These are phyloP conservation scores for Cochlearia excelsa DNA, from an alignment of 345 rosid genomes.

Conservation along the genomic window DNA sequence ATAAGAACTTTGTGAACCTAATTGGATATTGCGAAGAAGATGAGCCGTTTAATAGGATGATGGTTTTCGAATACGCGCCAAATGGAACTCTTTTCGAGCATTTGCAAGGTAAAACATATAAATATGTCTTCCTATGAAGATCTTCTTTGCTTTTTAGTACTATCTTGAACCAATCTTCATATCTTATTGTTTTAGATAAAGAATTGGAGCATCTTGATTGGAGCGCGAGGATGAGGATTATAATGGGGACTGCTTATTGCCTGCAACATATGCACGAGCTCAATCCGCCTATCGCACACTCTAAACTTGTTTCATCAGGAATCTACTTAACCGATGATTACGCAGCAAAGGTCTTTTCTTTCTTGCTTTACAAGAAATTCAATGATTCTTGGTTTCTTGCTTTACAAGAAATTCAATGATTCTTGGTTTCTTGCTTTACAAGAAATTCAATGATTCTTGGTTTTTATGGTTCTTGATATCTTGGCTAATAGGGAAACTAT, in stretches of 20 bases:
- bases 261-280: constrained; percentile 89
- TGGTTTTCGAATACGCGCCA: constrained; percentile 98
- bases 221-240: constrained; percentile 74
- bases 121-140: constrained; percentile 1
- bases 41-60: constrained; percentile 88
- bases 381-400: too few species aligned
- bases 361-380: too few species aligned
- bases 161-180: constrained; percentile 10
- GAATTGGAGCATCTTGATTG: constrained; percentile 95
- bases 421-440: constrained; percentile 12
- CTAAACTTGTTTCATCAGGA: constrained; percentile 40
- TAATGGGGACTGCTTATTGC: constrained; percentile 91
- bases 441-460: not conserved
- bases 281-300: constrained; percentile 66
- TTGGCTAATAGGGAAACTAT: constrained; percentile 9
- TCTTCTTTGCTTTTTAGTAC: not conserved
- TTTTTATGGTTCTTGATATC: not conserved
- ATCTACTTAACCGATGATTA: constrained; percentile 83
- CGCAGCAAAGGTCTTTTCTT: constrained; percentile 71
- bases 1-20: constrained; percentile 90
- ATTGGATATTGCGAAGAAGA: constrained; percentile 85
- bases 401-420: too few species aligned
- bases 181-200: constrained; percentile 46
- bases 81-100: constrained; percentile 86
- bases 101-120: constrained; percentile 62